phyloP scores from a whole-genome alignment of 2,329 filamentous ascomycete species.

The Pestalotiopsis sp. region DNA sequence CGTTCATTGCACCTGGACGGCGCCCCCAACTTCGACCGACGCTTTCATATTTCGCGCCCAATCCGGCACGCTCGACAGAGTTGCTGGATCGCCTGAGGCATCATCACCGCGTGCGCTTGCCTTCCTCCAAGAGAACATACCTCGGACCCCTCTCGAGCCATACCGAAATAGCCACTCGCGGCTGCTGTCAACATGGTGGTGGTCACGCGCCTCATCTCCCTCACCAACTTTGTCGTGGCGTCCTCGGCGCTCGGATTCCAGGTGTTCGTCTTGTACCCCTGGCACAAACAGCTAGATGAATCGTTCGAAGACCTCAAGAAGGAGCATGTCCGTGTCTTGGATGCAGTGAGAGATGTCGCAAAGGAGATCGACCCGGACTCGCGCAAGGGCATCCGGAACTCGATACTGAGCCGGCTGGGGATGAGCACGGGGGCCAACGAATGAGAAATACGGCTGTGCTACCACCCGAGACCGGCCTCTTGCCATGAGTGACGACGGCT shows the following conservation, averaged over 20 bases:
- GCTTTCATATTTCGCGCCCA: too few relatives aligned
- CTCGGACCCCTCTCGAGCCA: neutral
- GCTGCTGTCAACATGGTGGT: conserved; percentile 3
- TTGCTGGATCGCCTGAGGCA: too few relatives aligned
- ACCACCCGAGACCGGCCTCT: neutral
- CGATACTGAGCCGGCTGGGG: conserved; percentile 25
- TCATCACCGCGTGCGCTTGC: too few relatives aligned
- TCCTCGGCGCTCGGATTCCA: conserved; percentile 67
- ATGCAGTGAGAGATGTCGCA: conserved; percentile 34
- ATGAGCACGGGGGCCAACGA: neutral
- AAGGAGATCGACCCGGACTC: conserved; percentile 30
- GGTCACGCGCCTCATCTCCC: conserved; percentile 50
- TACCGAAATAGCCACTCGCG: neutral
- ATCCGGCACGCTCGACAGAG: too few relatives aligned
- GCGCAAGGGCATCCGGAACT: conserved; percentile 26
- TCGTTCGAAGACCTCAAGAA: conserved; percentile 61
- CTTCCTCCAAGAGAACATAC: neutral
- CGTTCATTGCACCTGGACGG: too few relatives aligned
- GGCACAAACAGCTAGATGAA: conserved; percentile 67
- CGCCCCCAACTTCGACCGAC: too few relatives aligned
- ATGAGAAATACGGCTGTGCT: neutral
- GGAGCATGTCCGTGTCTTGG: conserved; percentile 53
- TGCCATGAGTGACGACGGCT: neutral
- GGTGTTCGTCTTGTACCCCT: conserved; percentile 70
- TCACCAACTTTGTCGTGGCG: conserved; percentile 68